Percentiles rank a stretch among this genome's conserved stretches.
Evolutionary conservation across 306 rosid genomes (phyloP).

Genomic region (Heteromeles arbutifolia): DNA sequence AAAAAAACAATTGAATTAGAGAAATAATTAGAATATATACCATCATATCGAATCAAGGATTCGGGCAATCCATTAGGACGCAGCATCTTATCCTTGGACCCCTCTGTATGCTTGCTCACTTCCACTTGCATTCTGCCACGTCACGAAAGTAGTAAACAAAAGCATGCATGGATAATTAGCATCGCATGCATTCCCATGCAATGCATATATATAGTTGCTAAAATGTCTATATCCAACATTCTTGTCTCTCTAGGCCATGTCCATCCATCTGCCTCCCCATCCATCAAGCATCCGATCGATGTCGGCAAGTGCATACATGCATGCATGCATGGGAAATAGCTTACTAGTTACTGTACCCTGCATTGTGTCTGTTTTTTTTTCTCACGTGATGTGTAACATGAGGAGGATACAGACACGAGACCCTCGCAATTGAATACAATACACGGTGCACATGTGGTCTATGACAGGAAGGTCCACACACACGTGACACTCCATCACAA

Average conservation of each 20-base stretch:
- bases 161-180: background rate
- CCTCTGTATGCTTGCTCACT: conserved; percentile 96
- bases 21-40: conserved; percentile 24
- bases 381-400: too few relatives aligned
- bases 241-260: background rate
- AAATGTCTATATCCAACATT: background rate
- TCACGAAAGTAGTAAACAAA: conserved; percentile 7
- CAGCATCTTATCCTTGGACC: conserved; percentile 72
- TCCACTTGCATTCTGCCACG: conserved; percentile 90
- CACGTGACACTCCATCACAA: background rate
- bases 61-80: conserved; percentile 98
- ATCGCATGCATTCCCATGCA: background rate
- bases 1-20: background rate
- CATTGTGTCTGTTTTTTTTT: too few relatives aligned
- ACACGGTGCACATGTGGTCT: background rate
- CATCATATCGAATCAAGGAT: conserved; percentile 89
- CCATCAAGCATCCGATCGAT: background rate
- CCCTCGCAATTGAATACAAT: too few relatives aligned
- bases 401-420: too few relatives aligned
- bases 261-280: background rate
- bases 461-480: background rate
- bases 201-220: background rate
- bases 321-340: too few relatives aligned
- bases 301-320: too few relatives aligned
- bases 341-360: too few relatives aligned